phyloP scores from a whole-genome alignment of 257 asterid species.

The Nicotiana tomentosiformis region DNA sequence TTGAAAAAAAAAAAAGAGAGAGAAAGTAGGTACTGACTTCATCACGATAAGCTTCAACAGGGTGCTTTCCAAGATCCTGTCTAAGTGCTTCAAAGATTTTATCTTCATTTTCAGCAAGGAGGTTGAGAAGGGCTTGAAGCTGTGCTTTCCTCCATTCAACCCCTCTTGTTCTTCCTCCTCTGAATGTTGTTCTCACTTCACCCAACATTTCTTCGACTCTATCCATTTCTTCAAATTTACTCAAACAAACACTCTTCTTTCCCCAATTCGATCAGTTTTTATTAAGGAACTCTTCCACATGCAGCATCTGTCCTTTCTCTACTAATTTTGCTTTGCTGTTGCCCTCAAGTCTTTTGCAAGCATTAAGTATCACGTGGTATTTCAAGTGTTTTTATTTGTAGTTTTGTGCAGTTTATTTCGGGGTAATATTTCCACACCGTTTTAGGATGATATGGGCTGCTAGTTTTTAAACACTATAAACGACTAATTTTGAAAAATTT shows the following conservation, averaged over 20 bases:
- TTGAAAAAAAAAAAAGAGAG: background rate
- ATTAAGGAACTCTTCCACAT: background rate
- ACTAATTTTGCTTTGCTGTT: background rate
- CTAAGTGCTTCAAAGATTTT: constrained; percentile 56
- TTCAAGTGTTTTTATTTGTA: too few species aligned
- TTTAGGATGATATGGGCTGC: background rate
- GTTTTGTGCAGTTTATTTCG: background rate
- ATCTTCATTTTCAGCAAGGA: constrained; percentile 58
- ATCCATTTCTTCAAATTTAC: background rate
- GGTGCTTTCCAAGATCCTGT: constrained; percentile 81
- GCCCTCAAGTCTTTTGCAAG: background rate
- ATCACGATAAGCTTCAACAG: constrained; percentile 81
- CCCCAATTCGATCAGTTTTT: background rate
- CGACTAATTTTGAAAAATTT: background rate
- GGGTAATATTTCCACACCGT: background rate
- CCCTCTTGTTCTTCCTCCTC: constrained; percentile 60
- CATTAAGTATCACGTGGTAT: too few species aligned
- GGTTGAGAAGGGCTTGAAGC: constrained; percentile 55
- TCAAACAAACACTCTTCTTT: background rate
- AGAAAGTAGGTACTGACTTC: constrained; percentile 39
- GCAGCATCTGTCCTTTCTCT: background rate
- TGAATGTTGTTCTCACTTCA: constrained; percentile 44
- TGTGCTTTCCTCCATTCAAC: constrained; percentile 75
- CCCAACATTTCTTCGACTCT: constrained; percentile 27
- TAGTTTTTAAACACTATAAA: background rate